Conservation (phyloP, 2,329 filamentous ascomycete genomes). For the Mollisia scopiformis region DNA sequence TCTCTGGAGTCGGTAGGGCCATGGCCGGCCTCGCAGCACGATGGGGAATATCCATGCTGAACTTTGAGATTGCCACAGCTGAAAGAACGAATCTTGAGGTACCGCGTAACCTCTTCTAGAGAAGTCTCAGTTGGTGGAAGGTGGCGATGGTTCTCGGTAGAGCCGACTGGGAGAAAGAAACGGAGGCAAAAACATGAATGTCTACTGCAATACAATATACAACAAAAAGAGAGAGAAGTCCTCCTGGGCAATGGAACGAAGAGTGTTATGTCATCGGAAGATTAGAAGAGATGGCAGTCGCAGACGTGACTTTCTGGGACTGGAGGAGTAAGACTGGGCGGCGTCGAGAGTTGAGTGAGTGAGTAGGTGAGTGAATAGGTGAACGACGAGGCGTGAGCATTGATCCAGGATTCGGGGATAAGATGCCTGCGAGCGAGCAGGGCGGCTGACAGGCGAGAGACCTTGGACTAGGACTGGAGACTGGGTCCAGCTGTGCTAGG, state of each 20-base stretch:
- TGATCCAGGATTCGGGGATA: constrained; percentile 1
- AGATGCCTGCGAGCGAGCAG: background rate
- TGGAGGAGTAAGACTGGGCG: background rate
- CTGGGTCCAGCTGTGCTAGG: constrained; percentile 3
- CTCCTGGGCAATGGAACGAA: constrained; percentile 10
- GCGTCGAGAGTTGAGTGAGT: background rate
- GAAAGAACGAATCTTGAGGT: constrained; percentile 23
- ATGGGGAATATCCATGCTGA: constrained; percentile 47
- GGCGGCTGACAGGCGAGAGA: constrained; percentile 8
- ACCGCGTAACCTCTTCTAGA: constrained; percentile 13
- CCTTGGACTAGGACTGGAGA: no score
- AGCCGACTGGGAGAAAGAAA: constrained; percentile 25
- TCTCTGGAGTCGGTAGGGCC: constrained; percentile 39
- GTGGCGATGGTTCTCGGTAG: constrained; percentile 33
- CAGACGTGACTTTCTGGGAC: constrained; percentile 7
- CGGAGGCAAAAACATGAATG: constrained; percentile 32
- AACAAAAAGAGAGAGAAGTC: constrained; percentile 23
- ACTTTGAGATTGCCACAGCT: constrained; percentile 29
- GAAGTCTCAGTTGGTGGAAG: constrained; percentile 21
- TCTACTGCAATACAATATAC: constrained; percentile 28
- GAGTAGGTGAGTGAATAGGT: background rate
- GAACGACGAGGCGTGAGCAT: background rate
- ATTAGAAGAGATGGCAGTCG: constrained; percentile 5
- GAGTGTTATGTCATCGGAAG: constrained; percentile 26
- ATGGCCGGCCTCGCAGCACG: constrained; percentile 22